phyloP scores from a whole-genome alignment of 2,329 filamentous ascomycete genomes.

The Colletotrichum trifolii region DNA sequence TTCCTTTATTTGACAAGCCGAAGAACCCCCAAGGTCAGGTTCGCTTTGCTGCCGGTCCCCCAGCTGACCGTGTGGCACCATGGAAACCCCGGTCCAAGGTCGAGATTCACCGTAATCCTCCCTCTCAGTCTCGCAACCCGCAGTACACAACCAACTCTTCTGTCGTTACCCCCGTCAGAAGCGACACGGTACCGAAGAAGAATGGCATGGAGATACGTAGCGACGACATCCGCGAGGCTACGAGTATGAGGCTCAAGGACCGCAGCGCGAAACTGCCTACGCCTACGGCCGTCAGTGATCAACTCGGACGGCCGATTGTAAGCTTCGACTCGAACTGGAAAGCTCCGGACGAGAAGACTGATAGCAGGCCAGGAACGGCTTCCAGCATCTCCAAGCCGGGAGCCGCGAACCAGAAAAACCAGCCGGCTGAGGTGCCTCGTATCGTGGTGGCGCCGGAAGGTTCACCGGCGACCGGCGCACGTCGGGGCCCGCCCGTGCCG shows the following conservation, averaged over 20 bases:
- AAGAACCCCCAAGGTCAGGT: constrained; percentile 72
- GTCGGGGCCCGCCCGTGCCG: constrained; percentile 51
- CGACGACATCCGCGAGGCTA: constrained; percentile 90
- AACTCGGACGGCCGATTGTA: constrained; percentile 91
- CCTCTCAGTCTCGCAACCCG: constrained; percentile 84
- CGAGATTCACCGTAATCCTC: constrained; percentile 87
- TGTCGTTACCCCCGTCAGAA: constrained; percentile 43
- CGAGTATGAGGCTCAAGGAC: constrained; percentile 88
- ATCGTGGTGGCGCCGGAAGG: constrained; percentile 64
- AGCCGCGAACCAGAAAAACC: constrained; percentile 55
- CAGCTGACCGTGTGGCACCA: constrained; percentile 52
- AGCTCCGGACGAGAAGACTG: constrained; percentile 75
- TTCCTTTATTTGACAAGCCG: constrained; percentile 54
- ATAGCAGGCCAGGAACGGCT: constrained; percentile 63
- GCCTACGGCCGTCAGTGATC: constrained; percentile 91
- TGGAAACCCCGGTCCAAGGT: constrained; percentile 48
- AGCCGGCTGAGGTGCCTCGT: constrained; percentile 61
- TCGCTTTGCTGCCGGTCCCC: constrained; percentile 60
- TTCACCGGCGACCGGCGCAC: constrained; percentile 43
- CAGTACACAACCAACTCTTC: constrained; percentile 77
- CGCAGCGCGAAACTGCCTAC: constrained; percentile 88
- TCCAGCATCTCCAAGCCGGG: constrained; percentile 10
- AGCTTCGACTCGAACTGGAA: constrained; percentile 92
- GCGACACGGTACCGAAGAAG: constrained; percentile 68
- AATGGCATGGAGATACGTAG: constrained; percentile 85